Base-by-base conservation (phyloP, 140 eudicot species). In the Senecio squalidus region DNA sequence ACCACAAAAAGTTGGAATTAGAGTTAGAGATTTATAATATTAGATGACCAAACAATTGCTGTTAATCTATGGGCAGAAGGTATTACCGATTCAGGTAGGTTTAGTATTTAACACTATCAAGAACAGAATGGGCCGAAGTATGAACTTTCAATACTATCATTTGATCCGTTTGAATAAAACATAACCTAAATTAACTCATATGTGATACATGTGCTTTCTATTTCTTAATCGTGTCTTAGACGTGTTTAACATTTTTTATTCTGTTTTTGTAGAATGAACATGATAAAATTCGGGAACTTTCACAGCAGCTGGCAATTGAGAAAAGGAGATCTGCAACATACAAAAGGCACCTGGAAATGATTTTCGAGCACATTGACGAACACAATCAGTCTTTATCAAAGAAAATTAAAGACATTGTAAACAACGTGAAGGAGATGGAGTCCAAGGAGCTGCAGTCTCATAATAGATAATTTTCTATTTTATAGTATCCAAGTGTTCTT, bases 311-410 rank as follows among this genome's bases (percentile, higher is more conserved):
- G 62, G 93, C 98, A 0, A 66, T 80, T 1, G 98, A 92, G 80
- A 86, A 79, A 71, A 81, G 82, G 69, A 77, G 89, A 64, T 69
- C 84, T 4, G 95, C 96, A 33, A 79, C 91, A 3, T 92, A 92
- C 59, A 92, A 92, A 73, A 75, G 95, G 69, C 96, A 87, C 20
- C 63, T 92, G 74, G 96, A 92, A 69, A 71, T 79, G 84, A 58
- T 91, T n/a, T 79, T 86, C 20, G 92, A 86, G 80, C 96, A 92
- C 73, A 92, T 92, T 30, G 98, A 92, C 49, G 98, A 92, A 68
- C 96, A 92, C 80, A 92, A 92, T 62, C 80, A 76, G 59, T 76
- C 84, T 34, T 71, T 92, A 7, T 80, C 95, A 14, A 92, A 81
- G 66, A 92, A 92, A 86, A 84, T 86, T 38, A 76, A 84, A 64